Evolutionary conservation across 352 stramenopile species (phyloP).

Genomic region (Saprolegnia parasitica): DNA sequence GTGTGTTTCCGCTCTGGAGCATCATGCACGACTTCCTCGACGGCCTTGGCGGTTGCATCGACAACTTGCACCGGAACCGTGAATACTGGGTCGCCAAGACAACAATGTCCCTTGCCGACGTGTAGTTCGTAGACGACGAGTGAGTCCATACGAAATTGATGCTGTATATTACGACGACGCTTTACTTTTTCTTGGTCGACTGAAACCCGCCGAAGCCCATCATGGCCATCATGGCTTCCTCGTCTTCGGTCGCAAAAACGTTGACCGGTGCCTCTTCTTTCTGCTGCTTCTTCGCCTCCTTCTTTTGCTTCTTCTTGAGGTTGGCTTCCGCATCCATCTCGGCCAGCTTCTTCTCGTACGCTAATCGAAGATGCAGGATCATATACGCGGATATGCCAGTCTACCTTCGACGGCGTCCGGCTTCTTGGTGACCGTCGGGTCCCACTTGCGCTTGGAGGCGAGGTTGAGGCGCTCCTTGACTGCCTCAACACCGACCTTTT

Average conservation of each 20-base stretch:
- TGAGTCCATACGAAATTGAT: too few species aligned
- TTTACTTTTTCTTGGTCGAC: constrained; percentile 61
- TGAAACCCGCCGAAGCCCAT: constrained; percentile 89
- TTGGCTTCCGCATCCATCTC: constrained; percentile 59
- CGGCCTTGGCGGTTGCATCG: constrained; percentile 50
- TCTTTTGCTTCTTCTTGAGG: constrained; percentile 66
- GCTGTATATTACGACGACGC: too few species aligned
- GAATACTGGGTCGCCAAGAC: constrained; percentile 46
- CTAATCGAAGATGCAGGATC: too few species aligned
- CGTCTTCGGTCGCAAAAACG: constrained; percentile 35
- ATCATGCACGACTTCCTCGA: constrained; percentile 59
- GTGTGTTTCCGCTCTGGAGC: constrained; percentile 78
- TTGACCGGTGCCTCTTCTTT: constrained; percentile 33
- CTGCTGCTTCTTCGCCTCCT: constrained; percentile 67
- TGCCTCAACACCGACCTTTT: constrained; percentile 78
- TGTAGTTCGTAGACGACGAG: too few species aligned
- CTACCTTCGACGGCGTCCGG: constrained; percentile 64
- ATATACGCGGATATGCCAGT: too few species aligned
- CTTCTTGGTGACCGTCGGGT: constrained; percentile 77
- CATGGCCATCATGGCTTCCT: constrained; percentile 87
- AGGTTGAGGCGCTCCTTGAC: constrained; percentile 84
- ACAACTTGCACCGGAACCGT: constrained; percentile 65
- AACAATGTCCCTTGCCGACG: too few species aligned
- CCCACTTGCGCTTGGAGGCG: constrained; percentile 76
- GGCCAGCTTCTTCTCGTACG: constrained; percentile 85